Evolutionary conservation across 169 alveolate genomes (phyloP), one percentile per base, ranked within the genome.

Genomic region (Cardiosporidium cionae): DNA sequence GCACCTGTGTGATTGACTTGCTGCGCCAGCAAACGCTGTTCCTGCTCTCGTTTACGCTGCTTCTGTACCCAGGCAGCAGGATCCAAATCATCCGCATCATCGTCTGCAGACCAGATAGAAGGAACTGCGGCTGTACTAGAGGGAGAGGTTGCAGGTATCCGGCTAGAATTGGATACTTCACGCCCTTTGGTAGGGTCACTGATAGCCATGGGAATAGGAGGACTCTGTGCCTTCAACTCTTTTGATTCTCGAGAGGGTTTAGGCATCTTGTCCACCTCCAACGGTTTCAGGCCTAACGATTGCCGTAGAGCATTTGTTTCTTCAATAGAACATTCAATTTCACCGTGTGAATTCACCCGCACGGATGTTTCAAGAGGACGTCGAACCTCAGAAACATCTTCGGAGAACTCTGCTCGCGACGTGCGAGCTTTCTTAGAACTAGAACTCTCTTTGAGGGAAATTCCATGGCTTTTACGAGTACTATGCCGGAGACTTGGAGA

Each of bases 231-330:
- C n/a, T n/a, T n/a, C n/a, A n/a, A n/a, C n/a, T n/a, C n/a, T n/a
- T n/a, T n/a, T n/a, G n/a, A n/a, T n/a, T n/a, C n/a, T n/a, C n/a
- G n/a, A n/a, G n/a, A n/a, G n/a, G n/a, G n/a, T n/a, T n/a, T n/a
- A n/a, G n/a, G n/a, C 23, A 7, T 66, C 28, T 25, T 68, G 44
- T 62, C 72, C 31, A 65, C 1, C 66, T 25, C 0, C 25, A 72
- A 33, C 7, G 79, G 79, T 34, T 72, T 58, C 7, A 74, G 52
- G 9, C 73, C 74, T 31, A 74, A 63, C 53, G 33, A 34, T 0
- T n/a, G n/a, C n/a, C 81, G 73, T 53, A 74, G 81, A 33, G n/a
- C 53, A 66, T 74, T 74, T 28, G 81, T 74, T 69, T 74, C 81
- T 23, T 74, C 81, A n/a, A 74, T 58, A 4, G 81, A 74, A 28